Evolutionary conservation across 108 stramenopile species (phyloP).

Genomic region (Pseudonitzschia multistriata): DNA sequence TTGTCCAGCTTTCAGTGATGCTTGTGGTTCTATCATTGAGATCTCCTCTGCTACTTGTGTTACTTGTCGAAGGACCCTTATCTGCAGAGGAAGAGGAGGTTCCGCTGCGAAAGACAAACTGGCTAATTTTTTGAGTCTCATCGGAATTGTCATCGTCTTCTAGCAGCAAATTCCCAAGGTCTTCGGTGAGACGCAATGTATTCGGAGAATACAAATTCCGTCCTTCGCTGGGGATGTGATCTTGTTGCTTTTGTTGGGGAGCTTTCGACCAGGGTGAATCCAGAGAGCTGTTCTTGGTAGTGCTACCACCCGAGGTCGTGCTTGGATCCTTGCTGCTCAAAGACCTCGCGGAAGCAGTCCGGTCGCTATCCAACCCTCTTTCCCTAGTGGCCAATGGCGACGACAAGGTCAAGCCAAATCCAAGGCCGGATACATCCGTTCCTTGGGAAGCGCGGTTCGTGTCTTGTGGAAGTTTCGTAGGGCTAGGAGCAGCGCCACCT

Average conservation of each 20-base stretch:
- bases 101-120: constrained; percentile 27
- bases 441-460: neutral
- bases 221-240: constrained; percentile 5
- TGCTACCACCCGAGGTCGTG: neutral
- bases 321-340: neutral
- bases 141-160: constrained; percentile 67
- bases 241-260: neutral
- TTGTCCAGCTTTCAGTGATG: constrained; percentile 31
- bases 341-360: neutral
- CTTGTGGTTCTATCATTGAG: constrained; percentile 2
- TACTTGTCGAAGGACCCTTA: neutral
- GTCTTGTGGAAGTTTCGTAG: constrained; percentile 9
- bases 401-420: constrained; percentile 41
- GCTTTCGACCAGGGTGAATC: constrained; percentile 11
- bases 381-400: constrained; percentile 22
- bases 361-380: neutral
- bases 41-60: neutral
- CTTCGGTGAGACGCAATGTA: constrained; percentile 68
- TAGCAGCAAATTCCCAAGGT: constrained; percentile 63
- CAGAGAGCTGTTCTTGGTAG: neutral
- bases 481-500: neutral
- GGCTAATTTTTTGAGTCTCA: constrained; percentile 14
- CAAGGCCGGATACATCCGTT: constrained; percentile 28
- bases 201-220: constrained; percentile 62
- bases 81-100: constrained; percentile 7